These are phyloP conservation scores for Bryoglossum gracile DNA, from an alignment of 495 filamentous ascomycete genomes.

Conservation along the genomic window DNA sequence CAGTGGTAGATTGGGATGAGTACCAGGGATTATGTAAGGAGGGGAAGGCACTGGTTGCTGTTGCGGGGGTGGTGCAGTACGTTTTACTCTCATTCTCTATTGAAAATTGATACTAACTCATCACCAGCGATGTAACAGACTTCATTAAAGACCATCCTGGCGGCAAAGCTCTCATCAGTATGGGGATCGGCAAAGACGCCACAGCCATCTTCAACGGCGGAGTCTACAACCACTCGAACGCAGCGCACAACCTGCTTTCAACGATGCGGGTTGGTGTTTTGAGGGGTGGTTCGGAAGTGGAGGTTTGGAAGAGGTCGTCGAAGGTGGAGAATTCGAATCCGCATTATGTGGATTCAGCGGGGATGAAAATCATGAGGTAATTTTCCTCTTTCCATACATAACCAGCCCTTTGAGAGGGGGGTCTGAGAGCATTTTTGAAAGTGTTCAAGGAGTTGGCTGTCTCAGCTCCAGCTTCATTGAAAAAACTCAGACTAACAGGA, in stretches of 20 bases:
- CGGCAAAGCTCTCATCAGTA: slow-evolving; percentile 90
- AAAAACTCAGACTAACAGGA: not conserved
- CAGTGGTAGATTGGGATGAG: slow-evolving; percentile 95
- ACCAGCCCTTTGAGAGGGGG: no score
- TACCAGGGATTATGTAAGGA: slow-evolving; percentile 83
- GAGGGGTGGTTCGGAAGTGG: slow-evolving; percentile 92
- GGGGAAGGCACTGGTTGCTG: slow-evolving; percentile 77
- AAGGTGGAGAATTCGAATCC: no score
- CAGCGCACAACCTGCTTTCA: slow-evolving; percentile 91
- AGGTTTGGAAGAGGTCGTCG: slow-evolving; percentile 99
- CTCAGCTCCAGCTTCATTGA: no score
- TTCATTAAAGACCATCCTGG: slow-evolving; percentile 98
- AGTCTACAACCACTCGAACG: slow-evolving; percentile 97
- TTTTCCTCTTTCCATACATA: no score
- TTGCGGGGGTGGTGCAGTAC: slow-evolving; percentile 96
- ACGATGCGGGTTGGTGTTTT: slow-evolving; percentile 97
- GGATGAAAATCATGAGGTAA: slow-evolving; percentile 56
- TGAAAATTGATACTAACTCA: no score
- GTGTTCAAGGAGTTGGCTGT: no score
- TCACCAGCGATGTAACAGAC: slow-evolving; percentile 80
- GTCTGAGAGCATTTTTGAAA: no score
- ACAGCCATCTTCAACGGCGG: slow-evolving; percentile 99
- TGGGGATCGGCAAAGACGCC: slow-evolving; percentile 92
- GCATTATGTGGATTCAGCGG: no score
- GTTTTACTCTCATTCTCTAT: no score